These are phyloP conservation scores for Ambrosia hybrid DNA, from an alignment of 140 eudicot species.

Conservation along the genomic window DNA sequence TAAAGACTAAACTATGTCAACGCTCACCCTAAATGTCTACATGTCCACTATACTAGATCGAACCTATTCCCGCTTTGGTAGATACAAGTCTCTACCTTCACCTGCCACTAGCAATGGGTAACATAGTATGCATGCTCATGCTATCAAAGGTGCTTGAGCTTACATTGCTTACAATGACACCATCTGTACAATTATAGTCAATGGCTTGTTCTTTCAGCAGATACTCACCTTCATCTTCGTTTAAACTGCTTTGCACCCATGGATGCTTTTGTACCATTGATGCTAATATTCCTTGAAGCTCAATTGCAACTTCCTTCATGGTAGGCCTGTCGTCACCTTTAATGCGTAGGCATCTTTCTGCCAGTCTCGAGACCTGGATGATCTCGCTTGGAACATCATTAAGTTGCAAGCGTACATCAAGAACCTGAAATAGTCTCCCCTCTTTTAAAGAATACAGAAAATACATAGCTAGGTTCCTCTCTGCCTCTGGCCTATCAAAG, in stretches of 20 bases:
- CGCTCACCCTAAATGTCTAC: background rate
- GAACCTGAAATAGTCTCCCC: conserved; percentile 14
- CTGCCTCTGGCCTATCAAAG: too few species aligned
- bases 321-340: too few species aligned
- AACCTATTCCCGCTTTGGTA: background rate
- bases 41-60: background rate
- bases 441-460: background rate
- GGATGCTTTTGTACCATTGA: too few species aligned
- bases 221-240: too few species aligned
- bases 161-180: background rate
- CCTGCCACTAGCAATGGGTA: conserved; percentile 6
- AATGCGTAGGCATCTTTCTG: too few species aligned
- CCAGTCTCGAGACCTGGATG: conserved; percentile 15
- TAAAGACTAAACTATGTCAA: too few species aligned
- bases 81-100: conserved; percentile 4
- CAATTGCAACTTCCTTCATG: too few species aligned
- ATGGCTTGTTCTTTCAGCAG: conserved; percentile 22
- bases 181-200: background rate
- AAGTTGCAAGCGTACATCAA: conserved; percentile 13
- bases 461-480: too few species aligned
- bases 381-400: conserved; percentile 15
- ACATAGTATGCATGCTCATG: too few species aligned
- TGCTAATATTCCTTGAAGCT: too few species aligned
- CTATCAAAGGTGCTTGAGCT: conserved; percentile 22
- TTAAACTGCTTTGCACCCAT: too few species aligned